Base-by-base conservation (phyloP, 1,139 yeast species). In the Pneumocystis canis region DNA sequence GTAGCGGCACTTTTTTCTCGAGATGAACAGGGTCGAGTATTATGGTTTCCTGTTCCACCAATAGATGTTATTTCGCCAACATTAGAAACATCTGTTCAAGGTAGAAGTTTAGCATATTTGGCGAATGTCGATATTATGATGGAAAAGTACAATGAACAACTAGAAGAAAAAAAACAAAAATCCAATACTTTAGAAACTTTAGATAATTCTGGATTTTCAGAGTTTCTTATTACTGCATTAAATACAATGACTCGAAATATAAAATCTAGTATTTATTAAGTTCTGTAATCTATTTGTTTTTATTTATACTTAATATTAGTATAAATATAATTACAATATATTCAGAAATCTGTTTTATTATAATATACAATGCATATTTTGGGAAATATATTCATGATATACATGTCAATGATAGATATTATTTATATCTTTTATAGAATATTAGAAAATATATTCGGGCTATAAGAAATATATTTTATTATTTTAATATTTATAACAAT, bases 21-120 rank as follows among this genome's bases (percentile, higher is more conserved):
- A 32, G 70, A 67, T 47, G 66, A 63, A 39, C 61, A 61, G 32
- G 70, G 69, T 14, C 66, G 65, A 33, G 61, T 69, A 5, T 61
- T 69, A 18, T 69, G 70, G 69, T 69, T 68, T 64, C 63, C 69
- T 60, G 70, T 67, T 53, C 71, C 71, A 18, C 71, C 71, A n/a
- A 64, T 64, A 20, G 71, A 69, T 40, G 57, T 63, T 11, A 61
- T 61, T 18, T 20, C 41, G 6, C 63, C 65, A 18, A 54, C 59
- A 20, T 58, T 47, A 54, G 56, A 59, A 16, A 37, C 59, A 18
- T 54, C 59, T 41, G 62, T 40, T 9, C n/a, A 58, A 11, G 33
- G 62, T 30, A 61, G 61, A 40, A 47, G 61, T 32, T 18, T 54
- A 18, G 16, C 33, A 9, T 62, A 60, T 16, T 61, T 37, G 33